Base-by-base conservation (phyloP, 1,284 basidiomycete species). In the Boletus hoseneyae region DNA sequence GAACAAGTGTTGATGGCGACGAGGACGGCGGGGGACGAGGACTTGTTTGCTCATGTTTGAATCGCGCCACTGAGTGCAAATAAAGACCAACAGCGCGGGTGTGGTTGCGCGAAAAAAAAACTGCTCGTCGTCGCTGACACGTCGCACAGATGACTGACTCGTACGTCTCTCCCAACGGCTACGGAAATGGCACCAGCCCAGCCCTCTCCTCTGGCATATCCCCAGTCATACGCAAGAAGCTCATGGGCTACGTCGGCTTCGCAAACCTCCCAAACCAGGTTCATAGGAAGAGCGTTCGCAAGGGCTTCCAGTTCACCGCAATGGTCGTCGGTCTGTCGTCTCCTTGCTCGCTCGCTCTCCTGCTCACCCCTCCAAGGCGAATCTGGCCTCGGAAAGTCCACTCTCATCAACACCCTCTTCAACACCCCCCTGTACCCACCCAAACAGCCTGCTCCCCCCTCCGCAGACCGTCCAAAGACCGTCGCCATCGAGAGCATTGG, bases 261-360 rank as follows among this genome's bases (percentile, higher is more conserved):
- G 91, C 93, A 68, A 97, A 96, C 72, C 79, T 97, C 50, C 94
- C 95, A 51, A 97, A 97, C 79, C 94, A 97, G 72, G 93, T 97
- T 42, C 95, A 97, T 75, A 86, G 95, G 71, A 93, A 94, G 77
- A 95, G 93, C 64, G 88, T 96, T 51, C 82, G 91, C 76, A 95
- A 94, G 70, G 94, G 94, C 39, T 97, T 97, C 78, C 91, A 97
- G 71, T 97, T 98, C 74, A 93, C 91, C 41, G 78, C 83, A 54
- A 95, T 95, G 93, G 92, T 97, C 57, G 95, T 98, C 66, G 95
- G 94, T 94, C 61, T 64, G 92, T 66, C 54, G 61, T 61, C 23
- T 11, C 16, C 25, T 57, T 6, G 1, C 2, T 56, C 60, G 48
- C 61, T 62, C 49, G 61, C 47, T 50, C 45, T 25, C 38, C 47